Base-by-base conservation (phyloP, 2,329 filamentous ascomycete genomes). In the Ceratocystis cubensis region DNA sequence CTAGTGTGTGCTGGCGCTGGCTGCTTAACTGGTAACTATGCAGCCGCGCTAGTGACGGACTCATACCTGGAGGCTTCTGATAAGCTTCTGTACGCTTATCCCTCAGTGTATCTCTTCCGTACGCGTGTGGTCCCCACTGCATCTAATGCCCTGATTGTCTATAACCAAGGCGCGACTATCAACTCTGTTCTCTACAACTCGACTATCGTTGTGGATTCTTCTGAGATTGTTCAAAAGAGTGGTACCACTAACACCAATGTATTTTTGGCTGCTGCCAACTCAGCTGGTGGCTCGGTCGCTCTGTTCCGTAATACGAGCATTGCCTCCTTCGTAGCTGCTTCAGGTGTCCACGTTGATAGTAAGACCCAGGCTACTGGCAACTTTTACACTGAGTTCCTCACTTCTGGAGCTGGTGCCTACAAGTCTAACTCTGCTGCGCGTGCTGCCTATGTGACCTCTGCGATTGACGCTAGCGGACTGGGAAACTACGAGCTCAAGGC, bases 41-140 rank as follows among this genome's bases (percentile, higher is more conserved):
- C 76, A 2, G 71, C 75, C 0, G 74, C 73, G 0, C 69, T 80
- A 30, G 73, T 80, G 28, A 76, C 76, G 7, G 75, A 78, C 68
- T 78, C 76, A 0, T 79, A 79, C 66, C 73, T 80, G 7, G 76
- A 80, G 67, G 78, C 76, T 1, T 69, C 73, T 5, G 75, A 78
- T 62, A 78, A 78, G 69, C 69, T 77, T 1, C 73, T 80, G 63
- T 76, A 75, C 66, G 74, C 75, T 45, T 76, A 74, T 10, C 73
- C 75, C 0, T 75, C 75, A 10, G 67, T 78, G 0, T 80, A 79
- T 66, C 69, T 80, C 0, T 80, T 76, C 66, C 73, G 74, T 8
- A 76, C 78, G 0, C 77, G 75, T 0, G 76, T 81, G 63, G 74
- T 76, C 0, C 74, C 77, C 0, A 75, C 76, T 0, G 70, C 71